Conservation (phyloP, 495 filamentous ascomycete genomes). For the Aspergillus nidulans region DNA sequence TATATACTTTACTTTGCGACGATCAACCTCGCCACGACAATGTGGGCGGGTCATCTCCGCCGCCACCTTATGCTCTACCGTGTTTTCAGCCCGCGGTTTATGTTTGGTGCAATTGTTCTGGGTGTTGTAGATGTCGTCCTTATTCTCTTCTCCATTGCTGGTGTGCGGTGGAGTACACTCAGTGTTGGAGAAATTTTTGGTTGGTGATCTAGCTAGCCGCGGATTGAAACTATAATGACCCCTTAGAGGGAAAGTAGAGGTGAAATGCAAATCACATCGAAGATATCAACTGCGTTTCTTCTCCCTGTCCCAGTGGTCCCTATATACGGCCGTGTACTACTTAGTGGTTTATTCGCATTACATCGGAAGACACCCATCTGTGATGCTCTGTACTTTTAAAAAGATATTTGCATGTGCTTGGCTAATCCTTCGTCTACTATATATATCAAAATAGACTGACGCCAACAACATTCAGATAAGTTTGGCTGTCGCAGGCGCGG, state of each 20-base stretch:
- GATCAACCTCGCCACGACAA: slow-evolving; percentile 75
- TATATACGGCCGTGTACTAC: neutral
- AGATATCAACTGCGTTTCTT: too few relatives aligned
- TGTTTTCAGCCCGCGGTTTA: slow-evolving; percentile 88
- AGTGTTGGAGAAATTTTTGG: slow-evolving; percentile 90
- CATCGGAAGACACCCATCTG: too few relatives aligned
- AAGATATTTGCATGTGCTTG: too few relatives aligned
- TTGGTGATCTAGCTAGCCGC: slow-evolving; percentile 39
- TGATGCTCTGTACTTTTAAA: too few relatives aligned
- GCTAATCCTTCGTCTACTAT: too few relatives aligned
- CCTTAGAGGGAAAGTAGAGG: too few relatives aligned
- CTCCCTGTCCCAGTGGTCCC: too few relatives aligned
- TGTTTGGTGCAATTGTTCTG: slow-evolving; percentile 72
- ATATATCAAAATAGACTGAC: too few relatives aligned
- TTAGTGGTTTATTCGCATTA: neutral
- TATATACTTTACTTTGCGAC: slow-evolving; percentile 78
- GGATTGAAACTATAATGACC: too few relatives aligned
- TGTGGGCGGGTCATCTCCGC: slow-evolving; percentile 80
- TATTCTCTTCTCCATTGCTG: slow-evolving; percentile 62
- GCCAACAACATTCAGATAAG: too few relatives aligned
- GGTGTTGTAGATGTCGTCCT: slow-evolving; percentile 72
- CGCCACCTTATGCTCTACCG: slow-evolving; percentile 95
- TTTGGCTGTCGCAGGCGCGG: too few relatives aligned
- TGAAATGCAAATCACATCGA: too few relatives aligned
- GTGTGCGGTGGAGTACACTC: slow-evolving; percentile 64